Evolutionary conservation across 2,329 filamentous ascomycete genomes (phyloP).

Genomic region (Fusarium paranaense): DNA sequence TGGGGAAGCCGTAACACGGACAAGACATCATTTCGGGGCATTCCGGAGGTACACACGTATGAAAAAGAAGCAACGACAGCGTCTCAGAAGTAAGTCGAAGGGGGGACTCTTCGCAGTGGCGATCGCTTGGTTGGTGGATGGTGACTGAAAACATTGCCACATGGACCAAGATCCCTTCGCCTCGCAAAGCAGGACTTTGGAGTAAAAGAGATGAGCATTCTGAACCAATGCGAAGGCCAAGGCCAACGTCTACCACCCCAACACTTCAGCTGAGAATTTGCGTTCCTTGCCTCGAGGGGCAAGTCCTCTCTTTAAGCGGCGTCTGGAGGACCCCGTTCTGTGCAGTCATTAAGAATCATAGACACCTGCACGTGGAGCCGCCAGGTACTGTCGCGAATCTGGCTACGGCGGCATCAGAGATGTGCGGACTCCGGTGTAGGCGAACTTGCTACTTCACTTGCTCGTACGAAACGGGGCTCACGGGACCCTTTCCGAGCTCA

Average conservation of each 20-base stretch:
- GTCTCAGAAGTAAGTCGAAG: neutral
- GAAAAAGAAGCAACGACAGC: slow-evolving; percentile 11
- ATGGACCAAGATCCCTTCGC: neutral
- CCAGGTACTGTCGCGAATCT: neutral
- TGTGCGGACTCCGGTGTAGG: neutral
- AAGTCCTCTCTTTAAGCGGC: neutral
- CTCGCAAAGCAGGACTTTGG: neutral
- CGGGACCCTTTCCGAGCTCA: neutral
- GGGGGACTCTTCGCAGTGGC: neutral
- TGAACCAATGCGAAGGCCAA: neutral
- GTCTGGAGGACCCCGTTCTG: neutral
- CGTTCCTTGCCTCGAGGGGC: neutral
- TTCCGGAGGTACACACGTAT: slow-evolving; percentile 7
- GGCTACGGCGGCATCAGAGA: neutral
- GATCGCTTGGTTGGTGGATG: slow-evolving; percentile 4
- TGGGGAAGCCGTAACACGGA: neutral
- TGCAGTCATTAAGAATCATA: neutral
- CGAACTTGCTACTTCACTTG: slow-evolving; percentile 1
- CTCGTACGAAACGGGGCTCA: slow-evolving; percentile 4
- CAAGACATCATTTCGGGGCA: slow-evolving; percentile 13
- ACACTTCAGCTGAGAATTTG: neutral
- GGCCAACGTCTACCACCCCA: neutral
- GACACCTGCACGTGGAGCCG: neutral
- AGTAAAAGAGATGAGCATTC: neutral
- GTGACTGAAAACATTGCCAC: neutral